These are phyloP conservation scores for Trifolium fragiferum DNA, from an alignment of 306 rosid genomes.

Conservation along the genomic window DNA sequence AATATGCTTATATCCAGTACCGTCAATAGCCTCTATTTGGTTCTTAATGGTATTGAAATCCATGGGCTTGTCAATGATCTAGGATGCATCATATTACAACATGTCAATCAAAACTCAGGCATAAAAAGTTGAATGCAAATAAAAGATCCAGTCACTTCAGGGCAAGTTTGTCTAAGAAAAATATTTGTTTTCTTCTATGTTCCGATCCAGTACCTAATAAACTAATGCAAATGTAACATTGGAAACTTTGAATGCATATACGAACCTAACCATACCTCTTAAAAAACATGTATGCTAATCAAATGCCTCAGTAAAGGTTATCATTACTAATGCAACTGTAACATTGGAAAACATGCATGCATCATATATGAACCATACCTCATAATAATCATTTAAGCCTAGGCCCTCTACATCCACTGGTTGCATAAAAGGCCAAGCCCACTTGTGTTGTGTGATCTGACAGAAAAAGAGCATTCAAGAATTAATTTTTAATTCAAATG, in stretches of 20 bases:
- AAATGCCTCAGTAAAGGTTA: slow-evolving; percentile 16
- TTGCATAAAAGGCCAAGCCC: slow-evolving; percentile 95
- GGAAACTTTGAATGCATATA: not conserved
- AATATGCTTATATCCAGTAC: slow-evolving; percentile 84
- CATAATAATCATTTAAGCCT: slow-evolving; percentile 81
- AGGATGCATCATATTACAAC: slow-evolving; percentile 37
- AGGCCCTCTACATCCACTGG: slow-evolving; percentile 96
- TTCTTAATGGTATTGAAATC: slow-evolving; percentile 88
- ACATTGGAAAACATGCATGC: slow-evolving; percentile 18
- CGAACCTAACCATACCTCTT: slow-evolving; percentile 57
- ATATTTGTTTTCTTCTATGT: not conserved
- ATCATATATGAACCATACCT: slow-evolving; percentile 55
- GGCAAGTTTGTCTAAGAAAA: not conserved
- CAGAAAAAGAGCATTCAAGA: slow-evolving; percentile 40
- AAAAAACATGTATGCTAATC: slow-evolving; percentile 64
- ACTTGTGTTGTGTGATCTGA: slow-evolving; percentile 90
- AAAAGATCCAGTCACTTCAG: slow-evolving; percentile 19
- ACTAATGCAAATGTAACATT: not conserved
- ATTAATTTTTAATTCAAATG: not conserved
- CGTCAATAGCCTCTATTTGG: slow-evolving; percentile 89
- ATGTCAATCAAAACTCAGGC: slow-evolving; percentile 43
- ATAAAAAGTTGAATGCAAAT: slow-evolving; percentile 20
- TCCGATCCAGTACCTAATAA: not conserved
- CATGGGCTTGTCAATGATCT: slow-evolving; percentile 98
- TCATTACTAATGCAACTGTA: slow-evolving; percentile 22